phyloP scores from a whole-genome alignment of 306 rosid genomes.

The Nissolia schottii region DNA sequence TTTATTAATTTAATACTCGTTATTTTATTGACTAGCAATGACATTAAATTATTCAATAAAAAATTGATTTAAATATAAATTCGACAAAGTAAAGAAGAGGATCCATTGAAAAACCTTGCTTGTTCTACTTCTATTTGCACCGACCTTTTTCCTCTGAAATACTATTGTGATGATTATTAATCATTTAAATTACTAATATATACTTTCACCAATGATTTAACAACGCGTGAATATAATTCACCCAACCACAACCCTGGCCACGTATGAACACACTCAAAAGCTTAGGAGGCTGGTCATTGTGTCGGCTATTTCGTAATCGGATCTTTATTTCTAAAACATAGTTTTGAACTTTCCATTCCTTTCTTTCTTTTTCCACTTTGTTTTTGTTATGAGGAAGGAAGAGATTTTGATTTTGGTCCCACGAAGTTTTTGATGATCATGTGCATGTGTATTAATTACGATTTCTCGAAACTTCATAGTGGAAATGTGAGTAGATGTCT shows the following conservation, averaged over 20 bases:
- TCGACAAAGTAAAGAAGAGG: background rate
- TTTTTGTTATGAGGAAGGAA: background rate
- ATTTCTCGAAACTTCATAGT: slow-evolving; percentile 28
- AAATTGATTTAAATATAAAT: background rate
- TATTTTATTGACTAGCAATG: background rate
- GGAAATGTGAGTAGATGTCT: slow-evolving; percentile 12
- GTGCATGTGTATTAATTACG: slow-evolving; percentile 18
- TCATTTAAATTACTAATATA: background rate
- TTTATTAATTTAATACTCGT: background rate
- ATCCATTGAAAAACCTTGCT: no score
- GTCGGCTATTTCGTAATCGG: background rate
- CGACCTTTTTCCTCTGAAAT: background rate
- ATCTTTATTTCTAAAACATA: background rate
- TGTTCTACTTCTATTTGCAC: background rate
- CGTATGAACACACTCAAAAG: slow-evolving; percentile 30
- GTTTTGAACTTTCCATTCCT: background rate
- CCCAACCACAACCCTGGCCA: slow-evolving; percentile 2
- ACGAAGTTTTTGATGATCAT: background rate
- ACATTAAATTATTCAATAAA: background rate
- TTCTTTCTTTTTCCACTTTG: background rate
- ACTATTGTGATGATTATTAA: background rate
- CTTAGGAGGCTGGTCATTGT: background rate
- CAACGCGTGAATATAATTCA: background rate
- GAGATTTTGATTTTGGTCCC: slow-evolving; percentile 20
- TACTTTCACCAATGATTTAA: background rate